Conservation (phyloP, 495 filamentous ascomycete genomes). For the Ramalina intermedia region DNA sequence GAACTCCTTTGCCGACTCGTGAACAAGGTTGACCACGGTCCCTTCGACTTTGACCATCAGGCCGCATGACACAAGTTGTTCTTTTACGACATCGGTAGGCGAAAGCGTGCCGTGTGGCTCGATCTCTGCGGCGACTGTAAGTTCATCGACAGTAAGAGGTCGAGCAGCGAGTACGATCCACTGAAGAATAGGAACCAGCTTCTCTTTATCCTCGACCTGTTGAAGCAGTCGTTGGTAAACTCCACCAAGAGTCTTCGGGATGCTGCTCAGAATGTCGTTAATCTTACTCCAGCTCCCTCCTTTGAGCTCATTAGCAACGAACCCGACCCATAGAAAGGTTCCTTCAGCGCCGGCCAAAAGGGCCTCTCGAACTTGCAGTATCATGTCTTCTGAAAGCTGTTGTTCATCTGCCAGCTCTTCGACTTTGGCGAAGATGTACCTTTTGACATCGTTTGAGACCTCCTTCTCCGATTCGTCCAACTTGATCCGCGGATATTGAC, state of each 20-base stretch:
- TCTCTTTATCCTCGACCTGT: slow-evolving; percentile 13
- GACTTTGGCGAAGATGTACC: slow-evolving; percentile 24
- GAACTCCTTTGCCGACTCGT: slow-evolving; percentile 18
- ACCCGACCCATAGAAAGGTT: slow-evolving; percentile 34
- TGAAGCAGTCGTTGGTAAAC: slow-evolving; percentile 16
- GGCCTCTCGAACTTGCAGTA: slow-evolving; percentile 15
- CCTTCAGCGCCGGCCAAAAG: slow-evolving; percentile 25
- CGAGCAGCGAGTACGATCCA: slow-evolving; percentile 18
- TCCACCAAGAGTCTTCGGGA: slow-evolving; percentile 15
- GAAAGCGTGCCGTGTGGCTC: neutral
- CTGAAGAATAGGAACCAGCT: slow-evolving; percentile 12
- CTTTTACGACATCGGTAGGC: slow-evolving; percentile 4
- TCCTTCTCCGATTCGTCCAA: slow-evolving; percentile 19
- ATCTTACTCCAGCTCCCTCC: slow-evolving; percentile 15
- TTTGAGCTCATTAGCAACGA: slow-evolving; percentile 26
- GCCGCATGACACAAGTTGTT: slow-evolving; percentile 6
- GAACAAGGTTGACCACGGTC: slow-evolving; percentile 16
- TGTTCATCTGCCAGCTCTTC: slow-evolving; percentile 21
- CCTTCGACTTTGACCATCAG: slow-evolving; percentile 12
- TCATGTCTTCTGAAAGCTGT: slow-evolving; percentile 9
- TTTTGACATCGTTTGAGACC: slow-evolving; percentile 20
- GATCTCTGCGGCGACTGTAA: slow-evolving; percentile 11
- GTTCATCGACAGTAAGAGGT: slow-evolving; percentile 16
- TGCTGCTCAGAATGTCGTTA: slow-evolving; percentile 1
- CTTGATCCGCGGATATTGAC: slow-evolving; percentile 12